Conservation (phyloP, 306 rosid genomes). For the Rubus parviflorus region DNA sequence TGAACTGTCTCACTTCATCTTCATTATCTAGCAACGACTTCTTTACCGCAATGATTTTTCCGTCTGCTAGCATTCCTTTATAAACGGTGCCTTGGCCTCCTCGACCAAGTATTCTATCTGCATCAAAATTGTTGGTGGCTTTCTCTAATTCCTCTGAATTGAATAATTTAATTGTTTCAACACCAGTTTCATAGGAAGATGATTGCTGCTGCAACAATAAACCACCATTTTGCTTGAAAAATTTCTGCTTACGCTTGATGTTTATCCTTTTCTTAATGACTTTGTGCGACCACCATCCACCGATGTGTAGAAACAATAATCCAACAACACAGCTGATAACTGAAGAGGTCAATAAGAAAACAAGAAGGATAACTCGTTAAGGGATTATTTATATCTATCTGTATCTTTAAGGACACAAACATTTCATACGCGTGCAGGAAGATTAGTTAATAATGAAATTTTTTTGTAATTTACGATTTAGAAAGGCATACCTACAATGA, state of each 20-base stretch:
- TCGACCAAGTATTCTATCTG: constrained; percentile 3
- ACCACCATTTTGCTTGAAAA: background rate
- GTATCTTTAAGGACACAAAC: too few relatives aligned
- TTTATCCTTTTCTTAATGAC: constrained; percentile 7
- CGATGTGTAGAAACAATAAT: too few relatives aligned
- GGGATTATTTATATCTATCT: too few relatives aligned
- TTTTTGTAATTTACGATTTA: too few relatives aligned
- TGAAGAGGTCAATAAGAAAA: too few relatives aligned
- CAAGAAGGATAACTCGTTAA: too few relatives aligned
- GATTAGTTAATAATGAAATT: too few relatives aligned
- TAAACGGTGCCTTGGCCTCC: constrained; percentile 30
- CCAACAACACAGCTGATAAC: too few relatives aligned
- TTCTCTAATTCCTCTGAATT: constrained; percentile 1
- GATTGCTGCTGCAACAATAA: background rate
- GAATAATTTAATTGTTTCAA: background rate
- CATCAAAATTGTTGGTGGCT: constrained; percentile 8
- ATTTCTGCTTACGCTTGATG: background rate
- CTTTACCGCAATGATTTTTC: constrained; percentile 18
- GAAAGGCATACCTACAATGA: background rate
- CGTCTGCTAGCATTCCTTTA: background rate
- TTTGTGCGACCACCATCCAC: background rate
- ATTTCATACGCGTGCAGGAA: too few relatives aligned
- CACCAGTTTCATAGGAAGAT: background rate
- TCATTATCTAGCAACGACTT: background rate
- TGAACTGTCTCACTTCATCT: background rate